Evolutionary conservation across 1,139 yeast genomes (phyloP), one percentile per base, ranked within the genome.

Genomic region (Yamadazyma triangularis): DNA sequence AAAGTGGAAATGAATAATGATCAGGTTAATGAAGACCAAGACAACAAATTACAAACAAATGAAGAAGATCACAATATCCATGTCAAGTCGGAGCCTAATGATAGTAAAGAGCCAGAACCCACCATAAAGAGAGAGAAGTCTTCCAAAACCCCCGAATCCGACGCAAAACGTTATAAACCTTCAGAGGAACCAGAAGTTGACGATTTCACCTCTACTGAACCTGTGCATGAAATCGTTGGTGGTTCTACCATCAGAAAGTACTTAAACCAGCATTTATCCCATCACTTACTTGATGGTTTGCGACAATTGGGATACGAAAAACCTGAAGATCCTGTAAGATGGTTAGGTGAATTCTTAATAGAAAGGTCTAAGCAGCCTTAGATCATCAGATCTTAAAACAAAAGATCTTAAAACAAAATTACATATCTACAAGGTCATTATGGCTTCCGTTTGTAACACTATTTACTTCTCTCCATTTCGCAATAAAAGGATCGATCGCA

Each of bases 181-280:
- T 29, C 38, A 10, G 35, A 32, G 13, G 30, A 28, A 21, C 35
- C 40, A 11, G 27, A 30, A 23, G 44, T 40, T 11, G 29, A 29
- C 8, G 20, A 18, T 18, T 18, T 18, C 20, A 18, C 8, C 11
- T 22, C 29, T 7, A 31, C 25, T n/a, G 44, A 41, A 11, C 46
- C 48, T 13, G 53, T 63, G 13, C 67, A 70, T 24, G 82, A 78
- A 41, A 67, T 79, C 12, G 79, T 81, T 8, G 93, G 91, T 11
- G 96, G 96, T 0, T 84, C 95, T 0, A 78, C 86, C 1, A 68
- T 87, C 3, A 72, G 97, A 42, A 76, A 71, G 44, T 89, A 88
- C 68, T 64, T 89, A 38, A 86, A 88, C 50, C 65, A 75, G 40
- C 68, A 82, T 35, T 70, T 89, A 25, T 83, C 95, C 0, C 74